Evolutionary conservation across 495 filamentous ascomycete species (phyloP), one percentile per base, ranked within the genome.

Genomic region (Penicillium angulare): DNA sequence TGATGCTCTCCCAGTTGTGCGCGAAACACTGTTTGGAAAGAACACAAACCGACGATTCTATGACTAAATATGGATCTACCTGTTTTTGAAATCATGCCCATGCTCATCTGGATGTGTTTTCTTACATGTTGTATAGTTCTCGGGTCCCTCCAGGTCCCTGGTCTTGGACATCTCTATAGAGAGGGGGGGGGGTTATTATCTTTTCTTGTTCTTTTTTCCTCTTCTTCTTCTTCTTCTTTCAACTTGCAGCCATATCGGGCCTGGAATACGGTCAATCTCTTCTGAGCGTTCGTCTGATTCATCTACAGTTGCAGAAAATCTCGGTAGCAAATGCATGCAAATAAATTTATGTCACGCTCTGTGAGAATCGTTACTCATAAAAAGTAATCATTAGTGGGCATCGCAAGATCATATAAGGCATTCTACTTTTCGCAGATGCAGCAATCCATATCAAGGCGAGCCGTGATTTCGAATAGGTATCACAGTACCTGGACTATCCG

Each of bases 41-140:
- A 97, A 97, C 74, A 77, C 80, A 42, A 96, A 96, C 79, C 83
- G 95, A 52, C 93, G 82, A 70, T 99, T 97, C 81, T 87, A 84
- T 61, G 91, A 97, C 65, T 99, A 85, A 17, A 34, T 27, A 51
- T 42, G 39, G 47, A 6, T 46, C 40, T 39, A 29, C 18, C 38
- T 50, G 27, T 29, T 42, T 52, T 53, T 23, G 40, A 36, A 12
- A 3, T 40, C 27, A n/a, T n/a, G n/a, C n/a, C n/a, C n/a, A n/a
- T n/a, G n/a, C n/a, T n/a, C n/a, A n/a, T n/a, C 32, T 51, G 29
- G 29, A 53, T 51, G 44, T 47, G 47, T 51, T 43, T 50, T 50
- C 48, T 53, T 53, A 49, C 44, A 47, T 63, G 53, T 64, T 61
- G 49, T 60, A 54, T 62, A 65, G 47, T 61, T 63, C 53, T 43